Evolutionary conservation across 2,329 filamentous ascomycete species (phyloP).

Genomic region (Fusarium pseudograminearum): DNA sequence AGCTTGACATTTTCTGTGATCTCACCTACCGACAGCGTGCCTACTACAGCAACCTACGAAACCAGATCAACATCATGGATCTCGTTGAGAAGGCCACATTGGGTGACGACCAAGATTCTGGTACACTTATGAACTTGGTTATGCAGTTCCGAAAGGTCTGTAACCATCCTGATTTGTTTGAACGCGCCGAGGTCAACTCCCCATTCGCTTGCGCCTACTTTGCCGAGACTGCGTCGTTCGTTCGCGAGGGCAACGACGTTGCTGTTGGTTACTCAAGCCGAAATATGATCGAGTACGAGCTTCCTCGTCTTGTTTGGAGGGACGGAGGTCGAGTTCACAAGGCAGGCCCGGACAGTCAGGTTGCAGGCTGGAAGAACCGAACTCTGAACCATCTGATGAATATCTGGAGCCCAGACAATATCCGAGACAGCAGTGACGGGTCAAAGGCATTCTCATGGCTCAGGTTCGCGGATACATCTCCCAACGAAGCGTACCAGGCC

Average conservation of each 20-base stretch:
- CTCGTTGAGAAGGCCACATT: constrained; percentile 96
- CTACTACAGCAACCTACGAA: constrained; percentile 90
- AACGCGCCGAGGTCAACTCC: constrained; percentile 90
- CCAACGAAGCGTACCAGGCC: constrained; percentile 76
- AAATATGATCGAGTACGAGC: constrained; percentile 84
- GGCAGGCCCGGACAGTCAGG: constrained; percentile 77
- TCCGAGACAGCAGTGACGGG: constrained; percentile 71
- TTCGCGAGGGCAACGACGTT: constrained; percentile 86
- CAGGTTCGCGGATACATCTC: constrained; percentile 83
- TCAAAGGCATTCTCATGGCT: constrained; percentile 87
- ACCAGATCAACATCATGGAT: constrained; percentile 99
- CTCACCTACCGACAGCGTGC: constrained; percentile 96
- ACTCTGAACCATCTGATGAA: constrained; percentile 87
- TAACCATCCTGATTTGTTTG: constrained; percentile 97
- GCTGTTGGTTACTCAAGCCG: constrained; percentile 88
- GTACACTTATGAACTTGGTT: constrained; percentile 97
- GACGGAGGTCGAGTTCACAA: constrained; percentile 81
- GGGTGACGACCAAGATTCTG: constrained; percentile 93
- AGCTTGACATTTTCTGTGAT: constrained; percentile 95
- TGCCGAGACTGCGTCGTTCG: constrained; percentile 94
- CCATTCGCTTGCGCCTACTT: constrained; percentile 87
- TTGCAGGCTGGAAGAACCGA: constrained; percentile 83
- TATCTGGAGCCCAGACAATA: constrained; percentile 86
- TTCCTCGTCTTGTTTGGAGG: constrained; percentile 87
- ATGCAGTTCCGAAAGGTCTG: constrained; percentile 99